phyloP scores from a whole-genome alignment of 2,329 filamentous ascomycete genomes.

The Chaetomium strumarium region DNA sequence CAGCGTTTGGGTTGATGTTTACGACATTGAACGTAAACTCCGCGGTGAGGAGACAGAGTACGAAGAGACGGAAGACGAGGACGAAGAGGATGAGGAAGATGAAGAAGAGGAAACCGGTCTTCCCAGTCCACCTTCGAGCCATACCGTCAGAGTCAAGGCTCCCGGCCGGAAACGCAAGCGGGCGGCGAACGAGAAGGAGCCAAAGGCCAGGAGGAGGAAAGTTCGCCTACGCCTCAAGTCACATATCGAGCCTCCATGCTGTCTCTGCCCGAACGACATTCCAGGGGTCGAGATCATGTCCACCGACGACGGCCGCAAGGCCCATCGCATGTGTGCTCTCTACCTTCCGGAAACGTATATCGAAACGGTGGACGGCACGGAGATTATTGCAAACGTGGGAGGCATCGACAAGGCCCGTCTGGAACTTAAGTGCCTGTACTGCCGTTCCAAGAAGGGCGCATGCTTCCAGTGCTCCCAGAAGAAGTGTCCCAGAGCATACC shows the following conservation, averaged over 20 bases:
- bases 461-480: slow-evolving; percentile 96
- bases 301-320: slow-evolving; percentile 81
- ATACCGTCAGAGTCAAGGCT: slow-evolving; percentile 61
- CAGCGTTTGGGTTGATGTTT: slow-evolving; percentile 96
- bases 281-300: slow-evolving; percentile 74
- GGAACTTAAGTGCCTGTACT: slow-evolving; percentile 91
- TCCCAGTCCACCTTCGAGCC: slow-evolving; percentile 71
- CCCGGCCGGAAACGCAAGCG: slow-evolving; percentile 64
- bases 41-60: slow-evolving; percentile 83
- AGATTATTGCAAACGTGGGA: slow-evolving; percentile 72
- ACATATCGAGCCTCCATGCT: slow-evolving; percentile 72
- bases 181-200: slow-evolving; percentile 34
- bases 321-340: slow-evolving; percentile 80
- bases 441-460: slow-evolving; percentile 87
- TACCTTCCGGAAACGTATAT: slow-evolving; percentile 93
- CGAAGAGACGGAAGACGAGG: slow-evolving; percentile 69
- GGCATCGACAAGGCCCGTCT: slow-evolving; percentile 80
- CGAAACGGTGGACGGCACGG: slow-evolving; percentile 61
- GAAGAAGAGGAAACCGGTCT: slow-evolving; percentile 64
- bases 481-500: slow-evolving; percentile 89
- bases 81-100: slow-evolving; percentile 61
- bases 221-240: slow-evolving; percentile 67
- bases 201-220: slow-evolving; percentile 63
- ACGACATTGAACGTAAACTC: slow-evolving; percentile 90
- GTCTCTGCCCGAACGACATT: slow-evolving; percentile 87